Percentiles rank a stretch among this genome's conserved stretches.
Conservation (phyloP, 305 asterid species). For the Plantago coronopus region DNA sequence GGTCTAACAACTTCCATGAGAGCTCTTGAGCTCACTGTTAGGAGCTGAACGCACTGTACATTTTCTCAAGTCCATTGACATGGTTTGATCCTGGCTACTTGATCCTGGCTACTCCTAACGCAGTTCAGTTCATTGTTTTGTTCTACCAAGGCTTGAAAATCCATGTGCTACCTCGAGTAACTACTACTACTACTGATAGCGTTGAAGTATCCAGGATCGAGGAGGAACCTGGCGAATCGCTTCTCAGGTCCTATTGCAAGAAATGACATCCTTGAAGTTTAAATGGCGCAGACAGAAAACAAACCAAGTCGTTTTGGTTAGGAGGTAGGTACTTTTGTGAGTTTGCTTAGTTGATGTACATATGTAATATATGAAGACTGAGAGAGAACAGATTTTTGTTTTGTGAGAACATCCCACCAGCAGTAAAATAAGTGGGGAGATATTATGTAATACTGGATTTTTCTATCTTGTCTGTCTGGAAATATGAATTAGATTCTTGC, state of each 20-base stretch:
- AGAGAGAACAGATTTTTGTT: constrained; percentile 21
- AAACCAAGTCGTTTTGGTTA: constrained; percentile 15
- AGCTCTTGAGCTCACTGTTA: constrained; percentile 22
- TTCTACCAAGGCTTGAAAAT: neutral
- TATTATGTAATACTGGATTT: constrained; percentile 14
- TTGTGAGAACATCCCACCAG: constrained; percentile 18
- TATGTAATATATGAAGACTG: constrained; percentile 18
- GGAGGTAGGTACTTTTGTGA: constrained; percentile 14
- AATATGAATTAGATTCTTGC: neutral
- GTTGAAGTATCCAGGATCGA: constrained; percentile 7
- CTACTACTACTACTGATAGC: too few species aligned
- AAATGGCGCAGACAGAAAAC: neutral
- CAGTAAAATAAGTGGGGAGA: constrained; percentile 23
- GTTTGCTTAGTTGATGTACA: constrained; percentile 29
- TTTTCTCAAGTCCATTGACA: neutral
- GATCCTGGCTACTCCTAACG: constrained; percentile 1
- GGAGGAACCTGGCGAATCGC: neutral
- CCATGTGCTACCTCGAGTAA: too few species aligned
- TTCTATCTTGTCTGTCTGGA: neutral
- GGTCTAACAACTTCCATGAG: constrained; percentile 43
- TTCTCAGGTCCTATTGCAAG: constrained; percentile 4
- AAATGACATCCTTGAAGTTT: constrained; percentile 2
- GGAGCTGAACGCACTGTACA: neutral
- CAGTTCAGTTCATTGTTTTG: neutral
- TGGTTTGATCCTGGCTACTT: neutral